These are phyloP conservation scores for Tetragonia tetragonoides DNA, from an alignment of 148 eudicot genomes.

Conservation along the genomic window DNA sequence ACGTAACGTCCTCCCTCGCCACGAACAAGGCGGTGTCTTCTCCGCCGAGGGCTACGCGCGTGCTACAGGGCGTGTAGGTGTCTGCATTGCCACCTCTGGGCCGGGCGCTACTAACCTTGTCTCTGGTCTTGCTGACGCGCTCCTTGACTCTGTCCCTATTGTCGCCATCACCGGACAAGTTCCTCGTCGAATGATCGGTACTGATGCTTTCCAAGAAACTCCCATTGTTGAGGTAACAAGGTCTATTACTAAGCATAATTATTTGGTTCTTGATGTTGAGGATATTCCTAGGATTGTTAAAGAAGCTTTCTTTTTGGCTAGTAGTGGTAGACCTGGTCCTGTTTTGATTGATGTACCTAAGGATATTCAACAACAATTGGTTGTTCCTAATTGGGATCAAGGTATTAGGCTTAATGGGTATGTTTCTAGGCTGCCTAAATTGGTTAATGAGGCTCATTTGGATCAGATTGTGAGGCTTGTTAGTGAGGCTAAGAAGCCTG, in stretches of 20 bases:
- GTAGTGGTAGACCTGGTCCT: constrained; percentile 79
- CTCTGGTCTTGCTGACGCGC: constrained; percentile 80
- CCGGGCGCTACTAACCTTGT: constrained; percentile 93
- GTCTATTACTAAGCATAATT: constrained; percentile 85
- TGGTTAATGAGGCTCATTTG: constrained; percentile 32
- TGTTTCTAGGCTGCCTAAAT: constrained; percentile 59
- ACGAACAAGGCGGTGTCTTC: constrained; percentile 91
- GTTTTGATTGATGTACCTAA: constrained; percentile 86
- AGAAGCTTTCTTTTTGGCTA: constrained; percentile 73
- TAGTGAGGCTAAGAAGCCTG: constrained; percentile 66
- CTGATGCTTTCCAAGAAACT: constrained; percentile 90
- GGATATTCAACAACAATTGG: constrained; percentile 81
- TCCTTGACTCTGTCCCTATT: constrained; percentile 70
- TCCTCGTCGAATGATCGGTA: constrained; percentile 84
- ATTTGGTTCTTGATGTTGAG: constrained; percentile 71
- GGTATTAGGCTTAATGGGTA: constrained; percentile 63
- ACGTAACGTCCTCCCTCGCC: constrained; percentile 75
- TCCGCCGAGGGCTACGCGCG: constrained; percentile 96
- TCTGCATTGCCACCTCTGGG: constrained; percentile 93
- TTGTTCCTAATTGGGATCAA: constrained; percentile 71
- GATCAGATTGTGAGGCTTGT: constrained; percentile 73
- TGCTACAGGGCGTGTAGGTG: constrained; percentile 74
- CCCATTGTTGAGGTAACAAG: constrained; percentile 93
- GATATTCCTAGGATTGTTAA: constrained; percentile 81
- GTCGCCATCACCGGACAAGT: constrained; percentile 93